Base-by-base conservation (phyloP, 352 stramenopile species). In the Thraustochytrium sp. region DNA sequence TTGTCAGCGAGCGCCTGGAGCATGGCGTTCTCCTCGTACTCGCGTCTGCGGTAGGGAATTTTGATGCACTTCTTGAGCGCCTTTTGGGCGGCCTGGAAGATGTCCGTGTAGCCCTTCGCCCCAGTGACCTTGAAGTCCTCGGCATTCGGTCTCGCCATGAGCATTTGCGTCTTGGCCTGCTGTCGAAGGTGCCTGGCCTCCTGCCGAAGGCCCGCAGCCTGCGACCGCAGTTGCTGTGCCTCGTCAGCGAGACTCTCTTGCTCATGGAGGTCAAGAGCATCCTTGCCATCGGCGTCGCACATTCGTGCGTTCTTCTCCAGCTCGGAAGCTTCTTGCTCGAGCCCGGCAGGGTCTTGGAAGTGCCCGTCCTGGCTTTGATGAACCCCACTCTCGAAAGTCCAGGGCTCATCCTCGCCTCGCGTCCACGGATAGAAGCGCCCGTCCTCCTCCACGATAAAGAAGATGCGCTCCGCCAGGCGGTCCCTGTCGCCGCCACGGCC, bases 1-100 rank as follows among this genome's bases (percentile, higher is more conserved):
- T n/a, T n/a, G n/a, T n/a, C n/a, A n/a, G n/a, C n/a, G 29, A 84
- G 56, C 31, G 26, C 75, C 59, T 78, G 64, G n/a, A 84, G 63
- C 75, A 84, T 84, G 40, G 75, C 75, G 9, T 82, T 38, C 40
- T 42, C 53, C 38, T 84, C 75, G 26, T 61, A 84, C 8, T 16
- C 75, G 11, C 75, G 29, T 16, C 75, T 29, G 8, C 75, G 75
- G 37, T 84, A 84, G 23, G 75, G 75, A 13, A 84, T 51, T 1
- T 46, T 83, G 1, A 37, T 36, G 23, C 68, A 23, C 38, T 46
- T 63, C 23, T 23, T 80, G 44, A 80, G n/a, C 36, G 23, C 23
- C 44, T 53, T 53, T n/a, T 54, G 26, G 13, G 59, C 59, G 9
- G 36, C 40, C 9, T 46, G 8, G 26, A 72, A 21, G 8, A 72